Evolutionary conservation across 2,329 filamentous ascomycete species (phyloP), one percentile per base, ranked within the genome.

Genomic region (Penicillium sp.): DNA sequence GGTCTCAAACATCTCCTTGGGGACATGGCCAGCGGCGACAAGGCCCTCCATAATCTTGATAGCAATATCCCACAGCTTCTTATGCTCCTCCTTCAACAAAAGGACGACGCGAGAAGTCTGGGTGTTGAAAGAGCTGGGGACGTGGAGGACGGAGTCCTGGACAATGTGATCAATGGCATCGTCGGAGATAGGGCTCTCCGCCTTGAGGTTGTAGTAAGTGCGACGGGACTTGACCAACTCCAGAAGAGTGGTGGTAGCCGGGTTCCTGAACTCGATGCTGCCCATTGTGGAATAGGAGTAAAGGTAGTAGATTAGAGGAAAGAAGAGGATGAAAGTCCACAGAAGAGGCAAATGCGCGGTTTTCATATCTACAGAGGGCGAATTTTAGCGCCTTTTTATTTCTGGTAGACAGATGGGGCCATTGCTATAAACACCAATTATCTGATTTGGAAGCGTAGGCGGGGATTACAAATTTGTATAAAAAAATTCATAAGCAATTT

Each of bases 81-180:
- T 84, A 79, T 96, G 91, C 73, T 95, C 88, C 61, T 83, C 83
- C 69, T 87, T 88, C 66, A 92, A 80, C 50, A 96, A 83, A 48
- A 95, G 81, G 39, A 95, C 81, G 51, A 87, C 76, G 55, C 92
- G 86, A 63, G 88, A 86, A 62, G 84, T 84, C 79, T 95, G 91
- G 41, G 84, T 87, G 84, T 96, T 95, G 85, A 95, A 96, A 60
- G 86, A 86, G 46, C 82, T 87, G 45, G 91, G 91, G 1, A 86
- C 80, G 69, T 90, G 80, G 49, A 83, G 79, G 60, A 92, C 75
- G 41, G 83, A 77, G 41, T 64, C 57, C 36, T 59, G 45, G 16
- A 69, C 62, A 41, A 70, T 63, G 20, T 55, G 31, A 52, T 70
- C 59, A 46, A 70, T 69, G 48, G 58, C 59, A 36, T 62, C 62